Evolutionary conservation across 176 grass and related monocot species (phyloP), one percentile per base, ranked within the genome.

Genomic region (Carex littledalei): DNA sequence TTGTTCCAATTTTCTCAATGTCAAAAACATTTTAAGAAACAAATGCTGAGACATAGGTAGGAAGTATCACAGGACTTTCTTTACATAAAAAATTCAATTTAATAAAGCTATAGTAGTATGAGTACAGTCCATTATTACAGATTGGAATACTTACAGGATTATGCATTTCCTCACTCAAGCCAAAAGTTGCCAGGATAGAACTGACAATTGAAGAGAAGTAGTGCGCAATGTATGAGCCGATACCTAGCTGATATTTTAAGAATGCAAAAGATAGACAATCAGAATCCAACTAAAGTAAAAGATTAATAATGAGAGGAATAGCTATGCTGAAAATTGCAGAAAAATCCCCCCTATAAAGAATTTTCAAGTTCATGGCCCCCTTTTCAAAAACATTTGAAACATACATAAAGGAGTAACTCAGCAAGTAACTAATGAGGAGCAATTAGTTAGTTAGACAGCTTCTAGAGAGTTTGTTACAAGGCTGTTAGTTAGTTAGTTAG

Each of bases 111-210:
- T 13, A 32, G 80, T 29, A 76, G 60, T 76, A 76, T 12, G 35
- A 45, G 8, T 84, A 45, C 69, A 58, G 50, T 80, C 45, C 22
- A 76, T 74, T 53, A 64, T 34, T 59, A 50, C 9, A 81, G 31
- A 76, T 86, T 20, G 14, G 78, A 21, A 79, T 63, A 88, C 95
- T 95, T 94, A 98, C 96, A 70, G 96, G 96, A 63, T 95, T 95
- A 77, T 98, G 91, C 91, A 98, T 90, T 82, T 98, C 96, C 87
- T 98, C 93, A 64, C 81, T 90, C 75, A 95, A 84, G 62, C 93
- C 93, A 84, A 98, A 93, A 75, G 83, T 92, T 81, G 82, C 91
- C 39, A 98, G 89, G 90, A 98, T 84, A 80, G 93, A 89, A 72
- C 75, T 85, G 75, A 95, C 91, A 67, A 94, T 45, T 49, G 90